These are phyloP conservation scores for Dioscorea zingiberensis DNA, from an alignment of 106 monocot species.

Conservation along the genomic window DNA sequence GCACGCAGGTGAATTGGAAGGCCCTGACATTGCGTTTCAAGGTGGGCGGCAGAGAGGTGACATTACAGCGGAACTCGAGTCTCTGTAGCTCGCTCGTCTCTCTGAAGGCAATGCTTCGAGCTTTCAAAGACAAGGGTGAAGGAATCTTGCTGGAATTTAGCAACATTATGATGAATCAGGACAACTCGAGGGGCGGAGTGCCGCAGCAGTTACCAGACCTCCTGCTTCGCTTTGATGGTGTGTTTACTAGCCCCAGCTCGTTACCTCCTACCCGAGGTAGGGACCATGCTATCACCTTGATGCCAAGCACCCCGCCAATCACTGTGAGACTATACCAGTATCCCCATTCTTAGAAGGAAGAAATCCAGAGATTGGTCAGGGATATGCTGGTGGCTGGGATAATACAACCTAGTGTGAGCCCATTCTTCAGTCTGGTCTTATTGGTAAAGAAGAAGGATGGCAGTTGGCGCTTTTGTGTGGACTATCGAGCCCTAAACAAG, in stretches of 20 bases:
- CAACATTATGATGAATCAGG: neutral
- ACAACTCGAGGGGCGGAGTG: neutral
- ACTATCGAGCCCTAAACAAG: neutral
- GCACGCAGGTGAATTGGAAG: too few species aligned
- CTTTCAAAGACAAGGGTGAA: too few species aligned
- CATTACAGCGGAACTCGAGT: neutral
- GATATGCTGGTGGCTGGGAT: too few species aligned
- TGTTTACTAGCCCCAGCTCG: neutral
- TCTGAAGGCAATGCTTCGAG: too few species aligned
- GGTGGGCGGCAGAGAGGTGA: neutral
- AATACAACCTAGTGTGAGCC: neutral
- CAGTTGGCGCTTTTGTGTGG: too few species aligned
- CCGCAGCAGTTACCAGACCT: neutral
- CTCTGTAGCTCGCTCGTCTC: neutral
- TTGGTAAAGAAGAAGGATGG: conserved; percentile 8
- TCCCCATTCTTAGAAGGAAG: neutral
- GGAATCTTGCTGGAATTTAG: too few species aligned
- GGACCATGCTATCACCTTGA: too few species aligned
- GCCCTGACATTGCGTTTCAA: too few species aligned
- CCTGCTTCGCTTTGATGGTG: too few species aligned
- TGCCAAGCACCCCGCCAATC: too few species aligned
- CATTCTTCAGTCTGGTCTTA: neutral
- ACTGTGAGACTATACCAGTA: neutral
- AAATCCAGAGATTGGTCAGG: neutral
- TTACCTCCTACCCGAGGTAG: neutral